Evolutionary conservation across 805 yeast species (phyloP).

Genomic region (Nakazawaea anatomiae): DNA sequence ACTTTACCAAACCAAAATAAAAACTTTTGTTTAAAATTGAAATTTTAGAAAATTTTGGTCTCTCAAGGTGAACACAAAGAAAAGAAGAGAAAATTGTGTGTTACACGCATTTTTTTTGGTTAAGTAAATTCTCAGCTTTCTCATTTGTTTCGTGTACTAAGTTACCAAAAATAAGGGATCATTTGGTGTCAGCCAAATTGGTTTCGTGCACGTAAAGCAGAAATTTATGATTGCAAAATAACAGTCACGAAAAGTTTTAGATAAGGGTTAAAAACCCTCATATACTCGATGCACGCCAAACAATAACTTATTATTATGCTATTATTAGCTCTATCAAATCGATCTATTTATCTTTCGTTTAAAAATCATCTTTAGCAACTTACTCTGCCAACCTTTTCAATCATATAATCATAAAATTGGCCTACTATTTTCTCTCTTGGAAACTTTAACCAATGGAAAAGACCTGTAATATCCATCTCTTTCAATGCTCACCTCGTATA

Average conservation of each 20-base stretch:
- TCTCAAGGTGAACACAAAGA: not conserved
- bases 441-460: slow-evolving; percentile 34
- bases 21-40: slow-evolving; percentile 2
- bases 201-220: not conserved
- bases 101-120: not conserved
- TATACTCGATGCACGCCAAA: not conserved
- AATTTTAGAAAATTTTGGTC: not conserved
- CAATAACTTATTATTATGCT: no score
- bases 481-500: slow-evolving; percentile 19
- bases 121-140: not conserved
- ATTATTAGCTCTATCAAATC: not conserved
- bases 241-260: not conserved
- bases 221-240: no score
- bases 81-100: not conserved
- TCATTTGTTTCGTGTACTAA: no score
- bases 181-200: not conserved
- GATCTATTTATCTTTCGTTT: no score
- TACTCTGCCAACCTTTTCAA: no score
- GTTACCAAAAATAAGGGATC: no score
- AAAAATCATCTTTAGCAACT: no score
- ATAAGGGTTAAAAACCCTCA: not conserved
- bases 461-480: slow-evolving; percentile 35
- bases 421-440: not conserved
- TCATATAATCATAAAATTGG: no score
- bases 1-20: not conserved